phyloP scores from a whole-genome alignment of 164 flowering plant genomes.

The Liriodendron chinense region DNA sequence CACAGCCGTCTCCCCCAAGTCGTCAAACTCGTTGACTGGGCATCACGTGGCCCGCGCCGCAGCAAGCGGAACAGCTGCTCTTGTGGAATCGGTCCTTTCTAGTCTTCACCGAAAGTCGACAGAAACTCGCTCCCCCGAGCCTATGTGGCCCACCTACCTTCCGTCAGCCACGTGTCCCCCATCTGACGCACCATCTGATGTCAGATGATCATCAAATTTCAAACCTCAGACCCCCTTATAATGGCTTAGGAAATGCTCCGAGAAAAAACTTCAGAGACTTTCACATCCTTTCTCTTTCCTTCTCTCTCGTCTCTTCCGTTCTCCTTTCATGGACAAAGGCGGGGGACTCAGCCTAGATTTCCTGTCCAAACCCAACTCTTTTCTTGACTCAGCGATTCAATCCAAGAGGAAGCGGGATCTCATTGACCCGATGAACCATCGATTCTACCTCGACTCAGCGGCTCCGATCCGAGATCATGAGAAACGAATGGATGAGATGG shows the following conservation, averaged over 20 bases:
- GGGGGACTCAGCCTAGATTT: conserved; percentile 62
- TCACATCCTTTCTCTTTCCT: conserved; percentile 8
- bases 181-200: conserved; percentile 27
- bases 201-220: conserved; percentile 8
- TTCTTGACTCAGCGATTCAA: conserved; percentile 8
- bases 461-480: conserved; percentile 1
- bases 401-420: conserved; percentile 19
- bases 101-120: conserved; percentile 6
- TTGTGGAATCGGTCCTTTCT: conserved; percentile 38
- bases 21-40: conserved; percentile 4
- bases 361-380: conserved; percentile 31
- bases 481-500: conserved; percentile 47
- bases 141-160: not conserved
- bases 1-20: conserved; percentile 1
- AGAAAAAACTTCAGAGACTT: not conserved
- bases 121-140: not conserved
- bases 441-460: conserved; percentile 18
- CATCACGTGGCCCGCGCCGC: conserved; percentile 38
- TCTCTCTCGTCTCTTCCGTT: conserved; percentile 10
- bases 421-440: conserved; percentile 13
- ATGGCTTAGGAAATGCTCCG: conserved; percentile 45
- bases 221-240: conserved; percentile 28
- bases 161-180: conserved; percentile 20
- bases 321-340: conserved; percentile 50
- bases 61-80: conserved; percentile 31